phyloP scores from a whole-genome alignment of 495 filamentous ascomycete genomes.

The Beverwykella pulmonaria region DNA sequence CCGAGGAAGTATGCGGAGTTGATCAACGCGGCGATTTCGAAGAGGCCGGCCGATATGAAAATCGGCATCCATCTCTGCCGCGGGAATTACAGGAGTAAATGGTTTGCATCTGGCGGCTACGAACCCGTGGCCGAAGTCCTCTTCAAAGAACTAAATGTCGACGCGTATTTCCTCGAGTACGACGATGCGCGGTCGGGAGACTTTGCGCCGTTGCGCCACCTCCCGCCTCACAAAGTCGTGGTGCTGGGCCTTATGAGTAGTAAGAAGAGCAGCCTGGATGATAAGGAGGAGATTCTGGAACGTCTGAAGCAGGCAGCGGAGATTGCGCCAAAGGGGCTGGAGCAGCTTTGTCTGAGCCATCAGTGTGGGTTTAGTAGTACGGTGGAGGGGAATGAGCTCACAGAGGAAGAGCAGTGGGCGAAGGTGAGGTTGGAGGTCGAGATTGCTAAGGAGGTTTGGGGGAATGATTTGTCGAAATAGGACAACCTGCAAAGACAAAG shows the following conservation, averaged over 20 bases:
- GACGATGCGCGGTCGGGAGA: slow-evolving; percentile 47
- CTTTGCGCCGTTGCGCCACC: slow-evolving; percentile 45
- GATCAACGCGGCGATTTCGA: slow-evolving; percentile 45
- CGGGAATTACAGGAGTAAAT: slow-evolving; percentile 39
- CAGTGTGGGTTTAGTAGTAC: slow-evolving; percentile 48
- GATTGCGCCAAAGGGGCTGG: slow-evolving; percentile 44
- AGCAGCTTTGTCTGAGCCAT: slow-evolving; percentile 46
- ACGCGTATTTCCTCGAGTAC: slow-evolving; percentile 50
- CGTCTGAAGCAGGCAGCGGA: slow-evolving; percentile 44
- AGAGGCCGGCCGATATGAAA: slow-evolving; percentile 45
- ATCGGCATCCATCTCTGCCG: slow-evolving; percentile 49
- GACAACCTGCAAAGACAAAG: too few relatives aligned
- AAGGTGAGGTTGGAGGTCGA: slow-evolving; percentile 46
- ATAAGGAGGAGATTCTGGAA: slow-evolving; percentile 41
- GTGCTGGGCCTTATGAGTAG: slow-evolving; percentile 46
- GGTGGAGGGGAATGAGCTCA: slow-evolving; percentile 46
- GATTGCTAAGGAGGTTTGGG: slow-evolving; percentile 47
- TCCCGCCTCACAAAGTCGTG: slow-evolving; percentile 46
- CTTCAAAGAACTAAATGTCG: slow-evolving; percentile 47
- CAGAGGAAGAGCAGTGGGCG: slow-evolving; percentile 47
- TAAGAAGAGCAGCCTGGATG: slow-evolving; percentile 45
- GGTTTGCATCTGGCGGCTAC: slow-evolving; percentile 46
- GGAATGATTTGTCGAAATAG: slow-evolving; percentile 35
- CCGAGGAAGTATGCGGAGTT: slow-evolving; percentile 43
- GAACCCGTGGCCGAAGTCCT: slow-evolving; percentile 47